Percentiles rank a stretch among this genome's conserved stretches.
Evolutionary conservation across 139 green algal species (phyloP).

Genomic region (Chlorella sp.): DNA sequence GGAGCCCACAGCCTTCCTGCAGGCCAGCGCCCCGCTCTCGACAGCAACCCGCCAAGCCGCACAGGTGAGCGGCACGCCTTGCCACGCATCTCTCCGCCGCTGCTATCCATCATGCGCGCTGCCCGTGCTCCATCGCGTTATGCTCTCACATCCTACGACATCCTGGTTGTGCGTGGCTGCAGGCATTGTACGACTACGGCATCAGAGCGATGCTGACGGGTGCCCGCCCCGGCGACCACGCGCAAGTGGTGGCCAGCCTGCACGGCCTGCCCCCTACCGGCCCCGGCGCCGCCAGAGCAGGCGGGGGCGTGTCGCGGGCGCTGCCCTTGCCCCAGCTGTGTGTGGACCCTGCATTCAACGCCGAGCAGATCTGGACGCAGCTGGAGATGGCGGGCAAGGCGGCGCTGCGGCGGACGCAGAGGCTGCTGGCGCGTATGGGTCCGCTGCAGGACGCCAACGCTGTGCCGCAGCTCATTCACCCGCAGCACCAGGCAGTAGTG

Average conservation of each 20-base stretch:
- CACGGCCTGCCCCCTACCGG: not conserved
- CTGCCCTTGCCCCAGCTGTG: constrained; percentile 29
- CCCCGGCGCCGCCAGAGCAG: not conserved
- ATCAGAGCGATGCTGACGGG: constrained; percentile 2
- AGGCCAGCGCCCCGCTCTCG: constrained; percentile 43
- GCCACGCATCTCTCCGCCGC: not conserved
- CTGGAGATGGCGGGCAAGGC: constrained; percentile 16
- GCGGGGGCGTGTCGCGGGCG: not conserved
- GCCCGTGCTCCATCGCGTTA: not conserved
- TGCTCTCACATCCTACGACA: not conserved
- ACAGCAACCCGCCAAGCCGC: constrained; percentile 39
- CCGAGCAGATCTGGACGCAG: constrained; percentile 48
- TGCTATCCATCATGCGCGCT: not conserved
- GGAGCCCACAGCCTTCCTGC: constrained; percentile 51
- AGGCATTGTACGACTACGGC: constrained; percentile 9
- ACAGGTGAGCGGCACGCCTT: constrained; percentile 29
- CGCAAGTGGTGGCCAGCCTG: not conserved
- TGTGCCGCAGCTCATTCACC: constrained; percentile 18
- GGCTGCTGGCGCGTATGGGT: not conserved
- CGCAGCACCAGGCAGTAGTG: constrained; percentile 24
- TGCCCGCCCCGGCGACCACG: not conserved
- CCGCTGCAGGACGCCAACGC: not conserved
- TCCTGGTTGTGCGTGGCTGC: not conserved
- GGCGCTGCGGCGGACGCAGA: constrained; percentile 16
- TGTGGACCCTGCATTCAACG: constrained; percentile 39